Evolutionary conservation across 768 basidiomycete genomes (phyloP).

Genomic region (Leccinum uliginosum): DNA sequence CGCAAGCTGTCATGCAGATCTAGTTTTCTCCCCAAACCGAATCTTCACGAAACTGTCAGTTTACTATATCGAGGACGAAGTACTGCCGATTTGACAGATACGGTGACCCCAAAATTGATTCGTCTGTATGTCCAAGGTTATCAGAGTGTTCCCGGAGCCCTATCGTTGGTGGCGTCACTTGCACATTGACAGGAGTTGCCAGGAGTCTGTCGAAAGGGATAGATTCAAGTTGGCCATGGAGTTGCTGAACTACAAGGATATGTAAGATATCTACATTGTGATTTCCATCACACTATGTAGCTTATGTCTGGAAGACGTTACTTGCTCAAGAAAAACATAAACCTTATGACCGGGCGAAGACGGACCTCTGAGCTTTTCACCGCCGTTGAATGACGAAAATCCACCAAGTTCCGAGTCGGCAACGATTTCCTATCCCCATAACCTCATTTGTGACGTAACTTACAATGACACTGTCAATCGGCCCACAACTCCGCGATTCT

Average conservation of each 20-base stretch:
- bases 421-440: background rate
- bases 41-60: background rate
- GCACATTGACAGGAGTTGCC: background rate
- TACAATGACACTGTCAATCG: background rate
- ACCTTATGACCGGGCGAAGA: background rate
- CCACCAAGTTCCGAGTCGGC: background rate
- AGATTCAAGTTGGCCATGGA: too few species aligned
- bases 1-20: background rate
- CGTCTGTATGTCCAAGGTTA: background rate
- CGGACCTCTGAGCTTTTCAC: background rate
- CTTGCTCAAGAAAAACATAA: background rate
- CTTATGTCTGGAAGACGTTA: background rate
- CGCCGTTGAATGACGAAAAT: background rate
- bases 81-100: background rate
- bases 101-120: background rate
- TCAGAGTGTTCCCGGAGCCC: background rate
- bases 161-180: background rate
- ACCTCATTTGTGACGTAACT: background rate
- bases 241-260: background rate
- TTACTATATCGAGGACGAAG: background rate
- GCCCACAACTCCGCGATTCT: background rate
- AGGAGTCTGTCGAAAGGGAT: background rate
- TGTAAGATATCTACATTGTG: background rate
- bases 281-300: background rate
- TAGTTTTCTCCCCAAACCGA: background rate